Evolutionary conservation across 495 filamentous ascomycete species (phyloP).

Genomic region (Hyaloscypha hepaticicola): DNA sequence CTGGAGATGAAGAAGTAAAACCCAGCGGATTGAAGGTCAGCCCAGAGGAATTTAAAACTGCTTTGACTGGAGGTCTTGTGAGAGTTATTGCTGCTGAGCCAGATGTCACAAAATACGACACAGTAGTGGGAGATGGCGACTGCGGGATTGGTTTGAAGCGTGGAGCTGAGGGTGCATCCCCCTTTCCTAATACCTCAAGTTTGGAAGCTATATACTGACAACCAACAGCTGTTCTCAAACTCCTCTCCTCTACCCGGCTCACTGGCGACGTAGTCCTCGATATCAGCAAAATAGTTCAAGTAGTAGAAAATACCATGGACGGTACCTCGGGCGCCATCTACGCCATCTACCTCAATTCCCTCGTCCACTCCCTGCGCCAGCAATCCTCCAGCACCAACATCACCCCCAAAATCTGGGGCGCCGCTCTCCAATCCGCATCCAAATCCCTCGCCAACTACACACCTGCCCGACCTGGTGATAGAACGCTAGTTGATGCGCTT

Average conservation of each 20-base stretch:
- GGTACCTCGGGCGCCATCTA: constrained; percentile 95
- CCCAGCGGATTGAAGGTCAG: constrained; percentile 75
- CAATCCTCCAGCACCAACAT: constrained; percentile 48
- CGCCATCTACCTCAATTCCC: constrained; percentile 92
- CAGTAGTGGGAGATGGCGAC: constrained; percentile 92
- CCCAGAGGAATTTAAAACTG: constrained; percentile 51
- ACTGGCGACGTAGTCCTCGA: constrained; percentile 70
- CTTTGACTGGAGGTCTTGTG: constrained; percentile 66
- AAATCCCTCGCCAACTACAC: constrained; percentile 78
- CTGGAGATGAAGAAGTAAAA: constrained; percentile 47
- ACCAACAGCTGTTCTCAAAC: constrained; percentile 60
- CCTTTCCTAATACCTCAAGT: neutral
- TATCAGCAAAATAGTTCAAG: constrained; percentile 70
- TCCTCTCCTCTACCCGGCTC: constrained; percentile 56
- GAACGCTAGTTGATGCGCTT: constrained; percentile 88
- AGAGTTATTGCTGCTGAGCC: constrained; percentile 75
- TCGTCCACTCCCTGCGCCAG: constrained; percentile 70
- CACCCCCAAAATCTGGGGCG: constrained; percentile 64
- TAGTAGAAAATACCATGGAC: constrained; percentile 91
- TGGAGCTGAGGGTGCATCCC: constrained; percentile 73
- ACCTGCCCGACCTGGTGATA: constrained; percentile 82
- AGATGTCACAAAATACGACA: constrained; percentile 85
- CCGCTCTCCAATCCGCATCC: constrained; percentile 69
- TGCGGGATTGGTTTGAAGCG: constrained; percentile 89
- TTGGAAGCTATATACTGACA: constrained; percentile 16